Evolutionary conservation across 2,329 filamentous ascomycete species (phyloP).

Genomic region (Colletotrichum aenigma): DNA sequence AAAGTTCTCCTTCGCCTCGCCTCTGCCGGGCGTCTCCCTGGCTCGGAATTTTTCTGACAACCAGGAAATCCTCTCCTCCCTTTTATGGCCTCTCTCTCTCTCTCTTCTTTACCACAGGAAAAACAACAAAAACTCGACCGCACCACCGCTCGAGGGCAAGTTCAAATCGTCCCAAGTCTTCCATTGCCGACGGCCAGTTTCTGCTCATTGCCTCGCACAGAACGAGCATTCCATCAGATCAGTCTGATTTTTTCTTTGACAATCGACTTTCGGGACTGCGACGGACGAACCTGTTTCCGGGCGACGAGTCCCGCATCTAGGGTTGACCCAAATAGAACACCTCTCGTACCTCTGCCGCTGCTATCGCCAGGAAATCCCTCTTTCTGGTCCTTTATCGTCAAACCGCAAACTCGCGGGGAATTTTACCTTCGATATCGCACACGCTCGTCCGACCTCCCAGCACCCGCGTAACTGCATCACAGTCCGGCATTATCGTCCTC

Average conservation of each 20-base stretch:
- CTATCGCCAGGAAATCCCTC: not conserved
- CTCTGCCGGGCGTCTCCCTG: conserved; percentile 4
- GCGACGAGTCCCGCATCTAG: not conserved
- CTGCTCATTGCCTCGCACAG: not conserved
- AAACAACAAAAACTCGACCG: not conserved
- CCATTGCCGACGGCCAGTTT: not conserved
- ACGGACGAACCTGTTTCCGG: not conserved
- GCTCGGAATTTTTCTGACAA: conserved; percentile 8
- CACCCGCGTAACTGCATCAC: not conserved
- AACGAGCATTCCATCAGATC: not conserved
- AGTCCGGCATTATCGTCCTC: not conserved
- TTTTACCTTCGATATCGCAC: not conserved
- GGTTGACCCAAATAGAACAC: not conserved
- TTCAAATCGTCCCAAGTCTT: not conserved
- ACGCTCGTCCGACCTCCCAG: not conserved
- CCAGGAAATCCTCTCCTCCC: conserved; percentile 14
- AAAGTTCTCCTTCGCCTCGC: not conserved
- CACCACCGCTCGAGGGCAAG: not conserved
- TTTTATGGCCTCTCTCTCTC: not conserved
- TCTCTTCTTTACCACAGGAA: not conserved
- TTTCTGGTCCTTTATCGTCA: not conserved
- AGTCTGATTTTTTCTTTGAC: not conserved
- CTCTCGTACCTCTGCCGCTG: not conserved
- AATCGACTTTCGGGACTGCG: not conserved
- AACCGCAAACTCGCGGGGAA: not conserved